Evolutionary conservation across 1,284 basidiomycete species (phyloP).

Genomic region (Cutaneotrichosporon mucoides): DNA sequence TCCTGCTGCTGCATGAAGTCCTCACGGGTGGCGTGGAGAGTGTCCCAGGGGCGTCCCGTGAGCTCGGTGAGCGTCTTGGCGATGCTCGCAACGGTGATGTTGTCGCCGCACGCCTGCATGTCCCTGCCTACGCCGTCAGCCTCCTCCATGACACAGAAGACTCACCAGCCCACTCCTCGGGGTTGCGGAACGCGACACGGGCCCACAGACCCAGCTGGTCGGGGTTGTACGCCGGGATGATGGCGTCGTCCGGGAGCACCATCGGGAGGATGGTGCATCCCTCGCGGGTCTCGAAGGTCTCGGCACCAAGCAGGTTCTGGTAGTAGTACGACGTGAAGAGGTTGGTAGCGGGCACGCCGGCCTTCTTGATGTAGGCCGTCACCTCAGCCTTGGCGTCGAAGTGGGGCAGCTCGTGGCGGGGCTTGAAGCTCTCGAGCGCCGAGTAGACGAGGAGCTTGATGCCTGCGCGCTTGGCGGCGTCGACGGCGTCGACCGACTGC

Average conservation of each 20-base stretch:
- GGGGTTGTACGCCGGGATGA: conserved; percentile 23
- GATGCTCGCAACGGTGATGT: conserved; percentile 11
- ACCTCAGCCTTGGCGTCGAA: conserved; percentile 33
- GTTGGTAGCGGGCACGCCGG: conserved; percentile 20
- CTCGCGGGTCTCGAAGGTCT: conserved; percentile 3
- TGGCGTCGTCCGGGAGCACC: conserved; percentile 27
- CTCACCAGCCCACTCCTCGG: conserved; percentile 34
- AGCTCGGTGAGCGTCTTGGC: conserved; percentile 5
- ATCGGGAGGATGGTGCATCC: conserved; percentile 14
- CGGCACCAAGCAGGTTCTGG: conserved; percentile 6
- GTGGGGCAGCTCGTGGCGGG: conserved; percentile 20
- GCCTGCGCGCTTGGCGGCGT: conserved; percentile 8
- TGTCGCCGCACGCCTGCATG: conserved; percentile 13
- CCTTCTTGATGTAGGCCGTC: conserved; percentile 20
- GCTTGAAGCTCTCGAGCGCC: conserved; percentile 22
- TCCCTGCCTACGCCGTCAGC: conserved; percentile 12
- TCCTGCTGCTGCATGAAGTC: conserved; percentile 4
- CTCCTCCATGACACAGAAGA: too few relatives aligned
- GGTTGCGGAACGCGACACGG: conserved; percentile 27
- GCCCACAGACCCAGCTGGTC: conserved; percentile 34
- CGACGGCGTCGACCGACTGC: conserved; percentile 12
- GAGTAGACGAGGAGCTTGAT: conserved; percentile 19
- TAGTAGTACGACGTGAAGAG: conserved; percentile 20
- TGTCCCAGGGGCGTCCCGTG: conserved; percentile 3
- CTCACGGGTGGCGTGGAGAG: conserved; percentile 5